These are phyloP conservation scores for Candida chauliodis DNA, from an alignment of 805 yeast genomes.

Conservation along the genomic window DNA sequence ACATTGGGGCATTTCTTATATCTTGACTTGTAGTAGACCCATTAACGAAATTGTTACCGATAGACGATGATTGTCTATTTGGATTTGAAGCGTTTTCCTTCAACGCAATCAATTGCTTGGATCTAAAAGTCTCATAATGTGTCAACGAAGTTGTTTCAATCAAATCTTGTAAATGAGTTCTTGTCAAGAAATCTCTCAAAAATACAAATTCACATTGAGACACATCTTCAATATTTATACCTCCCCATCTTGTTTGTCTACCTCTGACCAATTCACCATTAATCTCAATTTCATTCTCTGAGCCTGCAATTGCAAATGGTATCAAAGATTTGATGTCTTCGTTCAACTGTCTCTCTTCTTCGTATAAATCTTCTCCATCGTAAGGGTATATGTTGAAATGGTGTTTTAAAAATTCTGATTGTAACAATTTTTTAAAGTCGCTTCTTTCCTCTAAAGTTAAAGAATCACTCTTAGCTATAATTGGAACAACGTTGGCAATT, in stretches of 20 bases:
- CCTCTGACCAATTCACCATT: slow-evolving; percentile 84
- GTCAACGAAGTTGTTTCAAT: slow-evolving; percentile 85
- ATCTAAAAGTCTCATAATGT: slow-evolving; percentile 90
- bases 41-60: not conserved
- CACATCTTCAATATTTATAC: slow-evolving; percentile 89
- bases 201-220: slow-evolving; percentile 94
- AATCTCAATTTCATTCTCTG: slow-evolving; percentile 70
- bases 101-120: slow-evolving; percentile 89
- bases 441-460: slow-evolving; percentile 83
- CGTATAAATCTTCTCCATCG: slow-evolving; percentile 64
- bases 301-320: slow-evolving; percentile 94
- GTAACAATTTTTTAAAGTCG: slow-evolving; percentile 70
- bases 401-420: slow-evolving; percentile 70
- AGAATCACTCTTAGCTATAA: slow-evolving; percentile 91
- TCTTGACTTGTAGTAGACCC: not conserved
- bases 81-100: slow-evolving; percentile 77
- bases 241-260: slow-evolving; percentile 91
- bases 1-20: slow-evolving; percentile 5
- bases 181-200: slow-evolving; percentile 87
- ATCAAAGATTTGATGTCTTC: slow-evolving; percentile 68
- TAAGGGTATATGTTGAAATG: slow-evolving; percentile 81
- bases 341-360: slow-evolving; percentile 70
- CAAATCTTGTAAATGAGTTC: slow-evolving; percentile 93
- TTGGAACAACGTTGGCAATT: slow-evolving; percentile 90
- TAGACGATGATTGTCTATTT: slow-evolving; percentile 26